Evolutionary conservation across 306 rosid genomes (phyloP).

Genomic region (Leucaena leucocephala): DNA sequence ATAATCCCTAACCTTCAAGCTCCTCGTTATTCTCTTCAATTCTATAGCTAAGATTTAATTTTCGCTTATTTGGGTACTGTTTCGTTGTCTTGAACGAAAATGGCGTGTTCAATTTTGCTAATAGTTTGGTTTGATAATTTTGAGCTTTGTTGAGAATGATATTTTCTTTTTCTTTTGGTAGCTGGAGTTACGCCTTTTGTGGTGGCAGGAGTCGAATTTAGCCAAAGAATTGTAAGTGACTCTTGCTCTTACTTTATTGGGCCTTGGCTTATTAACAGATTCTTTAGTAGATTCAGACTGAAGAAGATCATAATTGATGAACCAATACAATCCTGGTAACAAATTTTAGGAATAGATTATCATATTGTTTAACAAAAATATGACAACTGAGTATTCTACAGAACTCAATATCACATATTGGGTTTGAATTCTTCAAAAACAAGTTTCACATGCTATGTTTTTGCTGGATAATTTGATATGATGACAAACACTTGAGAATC

Average conservation of each 20-base stretch:
- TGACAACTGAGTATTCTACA: not conserved
- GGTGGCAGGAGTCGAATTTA: constrained; percentile 91
- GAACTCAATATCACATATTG: not conserved
- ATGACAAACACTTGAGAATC: not conserved
- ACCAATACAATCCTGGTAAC: not conserved
- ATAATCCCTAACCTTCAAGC: not conserved
- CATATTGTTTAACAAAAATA: not conserved
- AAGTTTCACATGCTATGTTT: not conserved
- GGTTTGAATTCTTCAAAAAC: not conserved
- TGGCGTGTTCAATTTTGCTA: not conserved
- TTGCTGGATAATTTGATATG: not conserved
- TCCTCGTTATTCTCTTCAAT: not conserved
- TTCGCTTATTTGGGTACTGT: not conserved
- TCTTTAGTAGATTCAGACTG: not conserved
- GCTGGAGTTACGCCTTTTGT: constrained; percentile 89
- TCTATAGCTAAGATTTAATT: not conserved
- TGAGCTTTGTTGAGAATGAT: constrained; percentile 8
- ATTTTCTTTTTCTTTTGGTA: constrained; percentile 38
- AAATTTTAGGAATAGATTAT: not conserved
- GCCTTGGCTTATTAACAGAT: not conserved
- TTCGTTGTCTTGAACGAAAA: constrained; percentile 6
- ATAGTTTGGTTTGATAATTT: not conserved
- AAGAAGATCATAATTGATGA: not conserved
- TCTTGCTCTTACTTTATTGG: not conserved
- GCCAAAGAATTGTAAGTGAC: constrained; percentile 85